Evolutionary conservation across 768 basidiomycete genomes (phyloP), one percentile per base, ranked within the genome.

Genomic region (Lentinula raphanica): DNA sequence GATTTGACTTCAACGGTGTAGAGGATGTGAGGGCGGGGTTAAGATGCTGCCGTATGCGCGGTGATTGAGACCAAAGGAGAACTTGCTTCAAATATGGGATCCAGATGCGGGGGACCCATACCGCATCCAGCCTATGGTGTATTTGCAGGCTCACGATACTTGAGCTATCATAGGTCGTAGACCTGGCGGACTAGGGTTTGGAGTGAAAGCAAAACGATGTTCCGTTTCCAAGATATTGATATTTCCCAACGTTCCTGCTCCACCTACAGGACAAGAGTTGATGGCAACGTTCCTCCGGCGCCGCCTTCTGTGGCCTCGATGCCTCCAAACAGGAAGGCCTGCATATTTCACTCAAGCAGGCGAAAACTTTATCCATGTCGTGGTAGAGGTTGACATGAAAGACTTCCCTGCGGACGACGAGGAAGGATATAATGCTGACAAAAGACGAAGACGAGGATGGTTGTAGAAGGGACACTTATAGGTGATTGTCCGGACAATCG

Each of bases 281-380:
- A 92, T 92, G 90, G 87, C 87, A 13, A 81, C 91, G 74, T 92
- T 91, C 67, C 90, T 0, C 80, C 89, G 5, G 74, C 83, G 3
- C 79, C 87, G 15, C 89, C 89, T 1, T 76, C 79, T 45, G 78
- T 42, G 53, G 81, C 79, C 49, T 73, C 76, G 28, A 81, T 83
- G 71, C 74, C 81, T 56, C 76, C 80, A 2, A 53, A 53, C 51
- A 23, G 51, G 23, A 53, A 36, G n/a, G 40, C 86, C 88, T 56
- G 86, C 85, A 7, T 92, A 89, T 70, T 92, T 92, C 62, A 87
- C 88, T 1, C 83, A 88, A 64, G 86, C 86, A 0, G 89, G 88
- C 23, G 85, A 82, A 60, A 88, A 90, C 68, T 88, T 90, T 63
- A 82, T 90, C 40, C 84, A 88, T 27, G 85, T 88, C 28, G 80